phyloP scores from a whole-genome alignment of 768 basidiomycete genomes.

The Mycena maculata region DNA sequence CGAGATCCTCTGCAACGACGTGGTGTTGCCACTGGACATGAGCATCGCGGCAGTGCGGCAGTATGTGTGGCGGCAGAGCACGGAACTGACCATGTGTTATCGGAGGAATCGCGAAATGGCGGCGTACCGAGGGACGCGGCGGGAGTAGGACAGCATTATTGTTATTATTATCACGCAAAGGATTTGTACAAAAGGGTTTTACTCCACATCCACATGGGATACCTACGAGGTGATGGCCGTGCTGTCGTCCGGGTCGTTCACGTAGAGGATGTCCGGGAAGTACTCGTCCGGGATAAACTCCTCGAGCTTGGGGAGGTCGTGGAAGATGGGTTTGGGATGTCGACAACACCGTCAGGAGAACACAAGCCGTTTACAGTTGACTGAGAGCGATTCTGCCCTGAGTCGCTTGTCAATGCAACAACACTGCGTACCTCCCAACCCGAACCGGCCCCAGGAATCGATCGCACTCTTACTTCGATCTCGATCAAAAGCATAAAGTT shows the following conservation, averaged over 20 bases:
- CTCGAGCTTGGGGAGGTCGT: slow-evolving; percentile 26
- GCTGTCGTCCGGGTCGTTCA: slow-evolving; percentile 26
- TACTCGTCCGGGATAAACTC: slow-evolving; percentile 31
- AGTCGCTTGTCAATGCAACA: too few species aligned
- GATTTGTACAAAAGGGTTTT: too few species aligned
- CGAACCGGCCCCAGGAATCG: too few species aligned
- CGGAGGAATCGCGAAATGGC: slow-evolving; percentile 54
- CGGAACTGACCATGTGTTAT: slow-evolving; percentile 83
- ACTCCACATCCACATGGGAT: too few species aligned
- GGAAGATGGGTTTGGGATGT: slow-evolving; percentile 1
- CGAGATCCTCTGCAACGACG: slow-evolving; percentile 91
- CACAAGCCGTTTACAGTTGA: too few species aligned
- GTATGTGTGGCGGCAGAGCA: slow-evolving; percentile 84
- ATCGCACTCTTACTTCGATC: too few species aligned
- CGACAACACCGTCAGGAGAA: too few species aligned
- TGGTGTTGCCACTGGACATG: slow-evolving; percentile 86
- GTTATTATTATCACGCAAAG: neutral
- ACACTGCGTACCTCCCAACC: too few species aligned
- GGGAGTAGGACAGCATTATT: neutral
- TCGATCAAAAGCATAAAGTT: too few species aligned
- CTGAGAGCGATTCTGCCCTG: too few species aligned
- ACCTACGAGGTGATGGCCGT: neutral
- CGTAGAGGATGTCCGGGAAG: slow-evolving; percentile 34
- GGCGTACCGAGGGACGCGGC: slow-evolving; percentile 9
- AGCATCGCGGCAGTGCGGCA: slow-evolving; percentile 92